Conservation (phyloP, 345 rosid species). For the Gossypium turneri region DNA sequence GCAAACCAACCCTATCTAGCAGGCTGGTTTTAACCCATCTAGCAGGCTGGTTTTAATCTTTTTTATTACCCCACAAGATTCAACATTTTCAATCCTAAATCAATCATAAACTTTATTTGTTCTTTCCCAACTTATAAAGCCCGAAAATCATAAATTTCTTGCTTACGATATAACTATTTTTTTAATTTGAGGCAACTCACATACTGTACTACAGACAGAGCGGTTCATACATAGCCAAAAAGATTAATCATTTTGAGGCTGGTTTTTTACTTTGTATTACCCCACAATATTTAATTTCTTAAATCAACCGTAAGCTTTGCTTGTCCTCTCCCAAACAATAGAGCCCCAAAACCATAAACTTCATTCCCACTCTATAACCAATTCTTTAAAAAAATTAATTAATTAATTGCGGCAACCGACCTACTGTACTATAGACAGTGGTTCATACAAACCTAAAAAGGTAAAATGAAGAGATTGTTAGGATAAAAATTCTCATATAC, state of each 20-base stretch:
- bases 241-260: too few relatives aligned
- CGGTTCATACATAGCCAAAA: background rate
- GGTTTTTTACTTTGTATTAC: background rate
- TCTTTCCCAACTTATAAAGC: background rate
- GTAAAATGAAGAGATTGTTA: background rate
- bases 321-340: background rate
- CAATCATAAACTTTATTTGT: background rate
- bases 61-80: background rate
- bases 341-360: background rate
- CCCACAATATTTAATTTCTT: background rate
- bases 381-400: background rate
- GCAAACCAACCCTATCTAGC: background rate
- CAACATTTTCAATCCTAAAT: background rate
- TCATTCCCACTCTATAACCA: background rate
- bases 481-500: background rate
- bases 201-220: background rate
- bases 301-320: background rate
- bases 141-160: background rate
- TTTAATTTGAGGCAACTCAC: background rate
- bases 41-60: background rate
- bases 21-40: background rate
- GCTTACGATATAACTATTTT: background rate
- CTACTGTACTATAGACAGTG: background rate
- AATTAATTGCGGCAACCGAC: background rate
- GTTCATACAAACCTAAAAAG: background rate